phyloP scores from a whole-genome alignment of 2,329 filamentous ascomycete species.

The Xylariaceae sp. region DNA sequence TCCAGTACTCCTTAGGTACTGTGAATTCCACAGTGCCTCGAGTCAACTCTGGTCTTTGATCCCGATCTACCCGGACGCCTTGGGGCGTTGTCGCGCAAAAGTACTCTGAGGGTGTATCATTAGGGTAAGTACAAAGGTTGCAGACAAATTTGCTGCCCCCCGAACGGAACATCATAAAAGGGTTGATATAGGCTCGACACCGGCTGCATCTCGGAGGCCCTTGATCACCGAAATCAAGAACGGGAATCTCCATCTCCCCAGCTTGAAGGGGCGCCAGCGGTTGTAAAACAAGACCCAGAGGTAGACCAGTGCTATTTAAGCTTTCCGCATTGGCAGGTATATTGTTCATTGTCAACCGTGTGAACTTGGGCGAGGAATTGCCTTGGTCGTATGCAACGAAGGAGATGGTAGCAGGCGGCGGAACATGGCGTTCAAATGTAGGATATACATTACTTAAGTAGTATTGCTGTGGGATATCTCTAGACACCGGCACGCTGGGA shows the following conservation, averaged over 20 bases:
- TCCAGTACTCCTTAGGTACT: constrained; percentile 99
- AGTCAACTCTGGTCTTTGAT: constrained; percentile 87
- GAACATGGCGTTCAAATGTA: constrained; percentile 92
- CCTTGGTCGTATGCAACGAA: constrained; percentile 96
- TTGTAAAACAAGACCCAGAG: constrained; percentile 86
- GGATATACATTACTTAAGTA: constrained; percentile 90
- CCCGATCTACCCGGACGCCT: constrained; percentile 84
- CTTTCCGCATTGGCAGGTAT: constrained; percentile 85
- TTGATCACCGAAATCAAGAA: constrained; percentile 90
- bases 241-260: constrained; percentile 85
- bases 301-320: constrained; percentile 78
- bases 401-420: constrained; percentile 84
- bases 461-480: constrained; percentile 81
- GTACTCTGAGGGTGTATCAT: constrained; percentile 91
- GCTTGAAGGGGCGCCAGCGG: constrained; percentile 82
- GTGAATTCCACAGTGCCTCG: constrained; percentile 94
- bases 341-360: constrained; percentile 89
- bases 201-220: constrained; percentile 91
- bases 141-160: constrained; percentile 97
- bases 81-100: constrained; percentile 89
- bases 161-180: constrained; percentile 96
- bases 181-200: constrained; percentile 97
- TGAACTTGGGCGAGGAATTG: constrained; percentile 93
- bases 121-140: constrained; percentile 97
- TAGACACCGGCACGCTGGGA: constrained; percentile 84